These are phyloP conservation scores for Paramecium primaurelia DNA, from an alignment of 73 alveolate genomes.

Conservation along the genomic window DNA sequence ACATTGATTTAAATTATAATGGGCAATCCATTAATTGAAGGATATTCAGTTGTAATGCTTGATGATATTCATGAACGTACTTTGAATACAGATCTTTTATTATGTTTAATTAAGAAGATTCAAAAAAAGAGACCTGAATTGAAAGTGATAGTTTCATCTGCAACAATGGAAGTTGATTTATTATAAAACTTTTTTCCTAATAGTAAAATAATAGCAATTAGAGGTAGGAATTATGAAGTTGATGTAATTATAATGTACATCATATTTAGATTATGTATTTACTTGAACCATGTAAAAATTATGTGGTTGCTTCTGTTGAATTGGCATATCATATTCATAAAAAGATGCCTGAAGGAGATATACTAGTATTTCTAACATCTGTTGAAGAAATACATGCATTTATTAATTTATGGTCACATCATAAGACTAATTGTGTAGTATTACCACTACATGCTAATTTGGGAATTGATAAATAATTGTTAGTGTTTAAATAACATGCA, in stretches of 20 bases:
- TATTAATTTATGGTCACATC: slow-evolving; percentile 71
- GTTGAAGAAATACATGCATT: slow-evolving; percentile 97
- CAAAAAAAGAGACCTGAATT: slow-evolving; percentile 78
- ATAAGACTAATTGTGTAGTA: slow-evolving; percentile 73
- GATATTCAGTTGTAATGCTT: slow-evolving; percentile 81
- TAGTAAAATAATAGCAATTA: slow-evolving; percentile 53
- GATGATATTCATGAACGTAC: slow-evolving; percentile 95
- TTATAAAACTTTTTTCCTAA: slow-evolving; percentile 69
- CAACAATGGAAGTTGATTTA: slow-evolving; percentile 82
- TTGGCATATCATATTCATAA: slow-evolving; percentile 63
- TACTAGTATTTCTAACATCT: slow-evolving; percentile 91
- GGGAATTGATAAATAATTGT: slow-evolving; percentile 88
- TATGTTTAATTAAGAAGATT: slow-evolving; percentile 82
- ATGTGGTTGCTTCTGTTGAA: slow-evolving; percentile 68
- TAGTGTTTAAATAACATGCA: slow-evolving; percentile 76
- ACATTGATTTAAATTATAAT: slow-evolving; percentile 84
- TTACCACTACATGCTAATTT: slow-evolving; percentile 88
- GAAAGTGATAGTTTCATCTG: slow-evolving; percentile 82
- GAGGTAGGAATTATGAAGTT: slow-evolving; percentile 72
- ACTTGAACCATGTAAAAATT: slow-evolving; percentile 67
- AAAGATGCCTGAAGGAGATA: slow-evolving; percentile 79
- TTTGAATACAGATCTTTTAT: slow-evolving; percentile 83
- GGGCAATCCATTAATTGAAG: slow-evolving; percentile 82
- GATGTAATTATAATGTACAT: slow-evolving; percentile 12
- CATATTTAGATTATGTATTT: slow-evolving; percentile 54